Base-by-base conservation (phyloP, 2,329 filamentous ascomycete species). In the Thermothelomyces thermophilus region DNA sequence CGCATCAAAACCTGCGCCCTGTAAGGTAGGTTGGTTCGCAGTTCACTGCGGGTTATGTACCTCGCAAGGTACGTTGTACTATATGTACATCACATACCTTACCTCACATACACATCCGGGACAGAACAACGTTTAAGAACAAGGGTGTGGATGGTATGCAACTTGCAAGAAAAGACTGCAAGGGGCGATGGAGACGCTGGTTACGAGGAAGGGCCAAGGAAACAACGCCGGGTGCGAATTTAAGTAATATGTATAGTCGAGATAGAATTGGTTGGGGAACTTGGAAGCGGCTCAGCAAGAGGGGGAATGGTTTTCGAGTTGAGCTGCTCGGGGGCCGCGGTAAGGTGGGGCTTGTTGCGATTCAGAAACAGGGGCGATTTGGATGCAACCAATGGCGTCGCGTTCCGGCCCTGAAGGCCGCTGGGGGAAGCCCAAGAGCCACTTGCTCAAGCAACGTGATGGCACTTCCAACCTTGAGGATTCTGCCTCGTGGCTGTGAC, bases 401-500 rank as follows among this genome's bases (percentile, higher is more conserved):
- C 10, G 5, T 8, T 14, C 22, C 22, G 39, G 28, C 28, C 28
- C 48, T 48, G 51, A 50, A 53, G 50, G 46, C 35, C 33, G 19
- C 37, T 5, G 24, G 16, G 33, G 7, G 33, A 9, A 6, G 20
- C 13, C 24, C 33, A 10, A 28, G 36, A 41, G 19, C 46, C 44
- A 48, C 40, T 54, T 45, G 36, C 41, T 51, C 35, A 20, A 46
- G 48, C 48, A 54, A 51, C 48, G 52, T 51, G 48, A 54, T 42
- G 7, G 24, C 31, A 37, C n/a, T 22, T 48, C 22, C 8, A 7
- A 17, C n/a, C 34, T n/a, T 14, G 28, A 28, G 16, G 10, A 20
- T 17, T 35, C 13, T 16, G 42, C 19, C 9, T 36, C 34, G 13
- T 19, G 39, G 10, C 39, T 28, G 14, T 41, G 24, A 20, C 16